A percentile compares a stretch with the other conserved stretches of the same genome.
Evolutionary conservation across 495 filamentous ascomycete species (phyloP).

Genomic region (Neurospora tetraspora): DNA sequence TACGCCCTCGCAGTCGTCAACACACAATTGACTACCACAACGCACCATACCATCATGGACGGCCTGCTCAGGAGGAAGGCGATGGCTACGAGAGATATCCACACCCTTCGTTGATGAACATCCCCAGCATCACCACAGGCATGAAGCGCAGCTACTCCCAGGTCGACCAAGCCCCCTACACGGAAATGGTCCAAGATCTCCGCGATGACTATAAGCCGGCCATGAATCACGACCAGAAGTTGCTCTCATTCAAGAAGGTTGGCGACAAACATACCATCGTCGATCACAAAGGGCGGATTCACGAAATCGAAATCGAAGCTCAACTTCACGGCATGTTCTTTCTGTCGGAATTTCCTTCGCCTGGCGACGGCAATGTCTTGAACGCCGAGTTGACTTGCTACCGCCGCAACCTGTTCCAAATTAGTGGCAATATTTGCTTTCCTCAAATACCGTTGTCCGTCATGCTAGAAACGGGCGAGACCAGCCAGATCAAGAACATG

Average conservation of each 20-base stretch:
- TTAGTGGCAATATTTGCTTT: constrained; percentile 74
- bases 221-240: constrained; percentile 46
- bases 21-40: constrained; percentile 25
- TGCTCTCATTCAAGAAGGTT: constrained; percentile 43
- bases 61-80: constrained; percentile 36
- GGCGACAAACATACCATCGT: constrained; percentile 48
- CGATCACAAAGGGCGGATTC: constrained; percentile 43
- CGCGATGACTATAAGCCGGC: constrained; percentile 44
- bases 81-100: constrained; percentile 38
- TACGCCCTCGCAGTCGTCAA: constrained; percentile 31
- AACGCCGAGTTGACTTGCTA: constrained; percentile 87
- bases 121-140: constrained; percentile 41
- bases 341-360: constrained; percentile 73
- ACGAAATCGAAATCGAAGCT: constrained; percentile 56
- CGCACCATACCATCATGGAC: constrained; percentile 32
- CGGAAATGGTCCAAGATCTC: constrained; percentile 44
- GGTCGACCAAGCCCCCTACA: constrained; percentile 36
- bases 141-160: constrained; percentile 43
- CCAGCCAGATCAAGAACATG: constrained; percentile 66
- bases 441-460: constrained; percentile 68
- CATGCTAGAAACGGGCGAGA: constrained; percentile 67
- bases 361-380: constrained; percentile 51
- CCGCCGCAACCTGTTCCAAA: constrained; percentile 85
- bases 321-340: constrained; percentile 97
- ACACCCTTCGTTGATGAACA: constrained; percentile 35